Evolutionary conservation across 2,329 filamentous ascomycete genomes (phyloP).

Genomic region (Claviceps spartinae): DNA sequence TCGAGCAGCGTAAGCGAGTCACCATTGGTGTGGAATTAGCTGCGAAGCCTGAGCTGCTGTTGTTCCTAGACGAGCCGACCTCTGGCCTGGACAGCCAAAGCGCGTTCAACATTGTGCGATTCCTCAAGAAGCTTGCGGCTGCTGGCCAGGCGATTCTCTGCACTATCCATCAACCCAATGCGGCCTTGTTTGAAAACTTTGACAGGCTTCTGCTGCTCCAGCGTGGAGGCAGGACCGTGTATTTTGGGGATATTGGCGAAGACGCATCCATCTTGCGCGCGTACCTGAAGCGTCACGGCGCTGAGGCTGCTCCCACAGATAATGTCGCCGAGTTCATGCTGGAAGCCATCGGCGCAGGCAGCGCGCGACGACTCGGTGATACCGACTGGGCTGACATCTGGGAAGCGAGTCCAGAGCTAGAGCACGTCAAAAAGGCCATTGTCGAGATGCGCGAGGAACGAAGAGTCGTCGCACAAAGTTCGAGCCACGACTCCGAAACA

Average conservation of each 20-base stretch:
- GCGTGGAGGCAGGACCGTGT: slow-evolving; percentile 66
- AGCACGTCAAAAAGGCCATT: slow-evolving; percentile 52
- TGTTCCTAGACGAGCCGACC: slow-evolving; percentile 71
- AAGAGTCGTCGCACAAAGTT: slow-evolving; percentile 20
- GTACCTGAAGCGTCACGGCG: slow-evolving; percentile 47
- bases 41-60: slow-evolving; percentile 62
- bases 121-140: slow-evolving; percentile 62
- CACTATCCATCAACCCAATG: slow-evolving; percentile 84
- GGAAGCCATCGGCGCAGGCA: slow-evolving; percentile 68
- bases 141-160: slow-evolving; percentile 80
- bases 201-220: slow-evolving; percentile 70
- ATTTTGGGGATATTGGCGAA: slow-evolving; percentile 72
- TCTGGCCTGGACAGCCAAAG: slow-evolving; percentile 51
- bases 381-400: slow-evolving; percentile 73
- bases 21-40: slow-evolving; percentile 86
- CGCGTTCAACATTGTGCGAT: slow-evolving; percentile 65
- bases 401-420: slow-evolving; percentile 58
- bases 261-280: slow-evolving; percentile 59
- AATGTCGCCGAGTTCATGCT: slow-evolving; percentile 71
- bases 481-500: slow-evolving; percentile 44
- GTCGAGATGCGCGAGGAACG: slow-evolving; percentile 50
- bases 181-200: slow-evolving; percentile 76
- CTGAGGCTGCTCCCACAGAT: slow-evolving; percentile 39
- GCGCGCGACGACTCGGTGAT: slow-evolving; percentile 55
- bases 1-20: slow-evolving; percentile 57